A percentile compares a stretch with the other conserved stretches of the same genome.
Evolutionary conservation across 495 filamentous ascomycete species (phyloP).

Genomic region (Aspergillus kassunensis): DNA sequence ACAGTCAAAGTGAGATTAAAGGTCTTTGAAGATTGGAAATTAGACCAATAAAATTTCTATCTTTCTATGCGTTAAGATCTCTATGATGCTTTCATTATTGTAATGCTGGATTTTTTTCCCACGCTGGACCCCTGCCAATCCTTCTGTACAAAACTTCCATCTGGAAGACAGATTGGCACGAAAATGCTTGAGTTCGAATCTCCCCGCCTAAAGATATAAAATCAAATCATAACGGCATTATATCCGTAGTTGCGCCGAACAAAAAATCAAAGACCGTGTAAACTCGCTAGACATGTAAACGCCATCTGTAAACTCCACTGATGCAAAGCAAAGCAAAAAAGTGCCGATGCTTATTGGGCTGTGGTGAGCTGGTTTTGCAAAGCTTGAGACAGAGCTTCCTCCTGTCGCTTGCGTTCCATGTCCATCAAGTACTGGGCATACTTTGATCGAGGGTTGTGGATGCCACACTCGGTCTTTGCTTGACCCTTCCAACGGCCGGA

Average conservation of each 20-base stretch:
- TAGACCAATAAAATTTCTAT: not conserved
- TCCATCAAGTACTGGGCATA: constrained; percentile 81
- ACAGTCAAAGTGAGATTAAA: too few species aligned
- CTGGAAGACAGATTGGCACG: constrained; percentile 5
- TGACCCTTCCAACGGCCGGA: constrained; percentile 95
- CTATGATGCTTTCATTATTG: constrained; percentile 22
- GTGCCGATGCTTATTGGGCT: constrained; percentile 28
- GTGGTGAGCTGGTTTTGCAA: constrained; percentile 34
- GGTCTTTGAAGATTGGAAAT: too few species aligned
- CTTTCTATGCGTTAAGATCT: constrained; percentile 8
- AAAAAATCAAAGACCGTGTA: constrained; percentile 17
- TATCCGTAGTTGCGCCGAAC: constrained; percentile 5
- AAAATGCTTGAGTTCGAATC: constrained; percentile 4
- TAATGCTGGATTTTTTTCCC: constrained; percentile 5
- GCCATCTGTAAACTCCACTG: constrained; percentile 19
- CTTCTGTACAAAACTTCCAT: constrained; percentile 20
- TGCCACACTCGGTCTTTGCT: constrained; percentile 93
- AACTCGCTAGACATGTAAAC: constrained; percentile 18
- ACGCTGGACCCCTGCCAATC: constrained; percentile 5
- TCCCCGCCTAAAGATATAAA: constrained; percentile 3
- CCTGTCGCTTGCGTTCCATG: constrained; percentile 67
- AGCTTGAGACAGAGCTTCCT: constrained; percentile 51
- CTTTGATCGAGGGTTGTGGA: constrained; percentile 92
- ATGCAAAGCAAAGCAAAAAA: constrained; percentile 14
- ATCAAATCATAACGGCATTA: constrained; percentile 16